Evolutionary conservation across 805 yeast genomes (phyloP).

Genomic region (Alloascoidea hylecoeti): DNA sequence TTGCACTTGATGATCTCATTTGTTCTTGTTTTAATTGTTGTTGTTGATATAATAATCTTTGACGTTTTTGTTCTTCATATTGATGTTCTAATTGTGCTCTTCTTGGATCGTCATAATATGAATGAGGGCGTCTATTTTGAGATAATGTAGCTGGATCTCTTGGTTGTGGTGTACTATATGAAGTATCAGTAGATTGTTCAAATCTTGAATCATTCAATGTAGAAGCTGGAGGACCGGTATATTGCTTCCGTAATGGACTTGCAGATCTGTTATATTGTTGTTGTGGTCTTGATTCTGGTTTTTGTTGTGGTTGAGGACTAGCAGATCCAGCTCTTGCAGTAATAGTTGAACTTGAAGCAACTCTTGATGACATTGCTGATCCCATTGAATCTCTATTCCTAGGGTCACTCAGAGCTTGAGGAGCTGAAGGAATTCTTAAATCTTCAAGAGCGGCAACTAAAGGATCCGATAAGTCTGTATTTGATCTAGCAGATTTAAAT

Average conservation of each 20-base stretch:
- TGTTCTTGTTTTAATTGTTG: constrained; percentile 2
- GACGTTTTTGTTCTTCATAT: background rate
- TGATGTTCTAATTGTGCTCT: background rate
- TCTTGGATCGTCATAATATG: background rate
- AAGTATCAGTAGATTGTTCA: too few relatives aligned
- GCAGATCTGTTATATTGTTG: constrained; percentile 2
- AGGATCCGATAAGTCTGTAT: constrained; percentile 24
- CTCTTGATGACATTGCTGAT: background rate
- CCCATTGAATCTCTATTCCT: background rate
- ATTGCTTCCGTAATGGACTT: too few relatives aligned
- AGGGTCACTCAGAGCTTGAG: constrained; percentile 6
- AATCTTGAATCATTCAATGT: too few relatives aligned
- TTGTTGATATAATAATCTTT: background rate
- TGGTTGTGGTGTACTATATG: too few relatives aligned
- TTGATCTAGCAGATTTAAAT: background rate
- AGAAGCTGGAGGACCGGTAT: too few relatives aligned
- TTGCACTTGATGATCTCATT: too few relatives aligned
- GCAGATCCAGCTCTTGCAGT: constrained; percentile 4
- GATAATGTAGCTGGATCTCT: background rate
- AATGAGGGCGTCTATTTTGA: background rate
- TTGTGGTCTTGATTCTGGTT: background rate
- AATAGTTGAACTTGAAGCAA: background rate
- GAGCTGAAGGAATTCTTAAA: constrained; percentile 13
- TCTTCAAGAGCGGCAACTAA: constrained; percentile 38
- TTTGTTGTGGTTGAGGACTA: constrained; percentile 9